Conservation (phyloP, 202 grass and related monocot genomes). For the Tripidium arundinaceum region DNA sequence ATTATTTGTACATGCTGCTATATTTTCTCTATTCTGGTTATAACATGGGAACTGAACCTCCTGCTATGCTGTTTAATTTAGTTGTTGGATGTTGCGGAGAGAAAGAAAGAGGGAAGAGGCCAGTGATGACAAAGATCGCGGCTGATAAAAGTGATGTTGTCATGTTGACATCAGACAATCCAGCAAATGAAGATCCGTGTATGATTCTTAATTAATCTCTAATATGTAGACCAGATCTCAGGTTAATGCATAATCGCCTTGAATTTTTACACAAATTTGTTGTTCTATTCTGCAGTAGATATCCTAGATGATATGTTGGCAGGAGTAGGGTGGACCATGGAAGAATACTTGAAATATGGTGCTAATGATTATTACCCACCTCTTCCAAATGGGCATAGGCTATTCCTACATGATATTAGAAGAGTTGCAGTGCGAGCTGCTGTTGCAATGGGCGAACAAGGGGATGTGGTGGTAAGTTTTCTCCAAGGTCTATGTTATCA, state of each 20-base stretch:
- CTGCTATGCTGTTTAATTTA: constrained; percentile 44
- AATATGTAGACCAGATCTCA: constrained; percentile 1
- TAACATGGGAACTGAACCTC: constrained; percentile 16
- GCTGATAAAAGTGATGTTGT: constrained; percentile 97
- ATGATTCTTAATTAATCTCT: constrained; percentile 35
- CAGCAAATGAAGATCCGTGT: constrained; percentile 94
- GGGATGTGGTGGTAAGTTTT: constrained; percentile 88
- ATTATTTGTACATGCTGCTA: neutral
- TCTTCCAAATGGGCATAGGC: constrained; percentile 85
- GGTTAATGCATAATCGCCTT: neutral
- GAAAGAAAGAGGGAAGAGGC: constrained; percentile 89
- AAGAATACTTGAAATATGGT: constrained; percentile 94
- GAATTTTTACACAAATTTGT: constrained; percentile 26
- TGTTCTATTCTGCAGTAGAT: constrained; percentile 63
- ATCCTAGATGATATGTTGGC: constrained; percentile 98
- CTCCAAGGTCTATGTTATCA: neutral
- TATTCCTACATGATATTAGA: constrained; percentile 93
- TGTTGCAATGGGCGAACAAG: constrained; percentile 98
- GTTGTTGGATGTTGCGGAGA: constrained; percentile 94
- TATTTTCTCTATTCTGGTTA: neutral
- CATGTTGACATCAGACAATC: constrained; percentile 97
- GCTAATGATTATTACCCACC: constrained; percentile 97
- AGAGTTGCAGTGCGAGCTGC: constrained; percentile 87
- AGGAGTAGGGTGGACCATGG: constrained; percentile 91
- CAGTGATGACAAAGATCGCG: constrained; percentile 83